Percentiles rank a stretch among this genome's conserved stretches.
Evolutionary conservation across 2,329 filamentous ascomycete species (phyloP).

Genomic region (Nigrospora osmanthi): DNA sequence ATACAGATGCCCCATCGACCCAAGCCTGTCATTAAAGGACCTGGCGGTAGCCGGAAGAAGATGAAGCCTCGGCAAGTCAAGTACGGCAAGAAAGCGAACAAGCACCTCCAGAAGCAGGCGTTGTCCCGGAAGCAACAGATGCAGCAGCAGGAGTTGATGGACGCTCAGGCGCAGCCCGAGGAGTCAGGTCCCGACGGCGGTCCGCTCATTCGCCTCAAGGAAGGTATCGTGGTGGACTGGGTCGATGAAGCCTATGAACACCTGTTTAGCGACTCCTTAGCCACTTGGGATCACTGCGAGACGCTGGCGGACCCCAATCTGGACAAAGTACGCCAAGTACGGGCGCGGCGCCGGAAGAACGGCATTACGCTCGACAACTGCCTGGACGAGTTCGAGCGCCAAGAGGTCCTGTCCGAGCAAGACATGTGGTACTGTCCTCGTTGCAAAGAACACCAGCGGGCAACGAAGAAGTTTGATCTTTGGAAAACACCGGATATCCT

Average conservation of each 20-base stretch:
- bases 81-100: conserved; percentile 41
- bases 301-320: conserved; percentile 57
- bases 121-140: conserved; percentile 20
- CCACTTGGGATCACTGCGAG: conserved; percentile 47
- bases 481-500: conserved; percentile 97
- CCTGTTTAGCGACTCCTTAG: conserved; percentile 56
- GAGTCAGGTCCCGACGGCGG: conserved; percentile 37
- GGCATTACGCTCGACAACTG: conserved; percentile 86
- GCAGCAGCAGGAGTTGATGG: conserved; percentile 14
- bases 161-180: conserved; percentile 16
- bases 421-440: conserved; percentile 97
- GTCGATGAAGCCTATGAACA: conserved; percentile 58
- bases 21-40: conserved; percentile 8
- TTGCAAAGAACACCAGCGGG: conserved; percentile 88
- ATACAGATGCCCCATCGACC: conserved; percentile 10
- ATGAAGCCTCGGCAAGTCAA: conserved; percentile 31
- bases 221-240: conserved; percentile 88
- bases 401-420: conserved; percentile 87
- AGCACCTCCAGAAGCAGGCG: conserved; percentile 13
- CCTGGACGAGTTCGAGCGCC: conserved; percentile 87
- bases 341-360: conserved; percentile 58
- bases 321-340: conserved; percentile 51
- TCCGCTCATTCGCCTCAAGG: conserved; percentile 69
- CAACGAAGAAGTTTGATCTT: conserved; percentile 92
- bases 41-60: conserved; percentile 36